Percentiles rank a stretch among this genome's conserved stretches.
phyloP scores from a whole-genome alignment of 768 basidiomycete species.

The Trametes cinnabarina region DNA sequence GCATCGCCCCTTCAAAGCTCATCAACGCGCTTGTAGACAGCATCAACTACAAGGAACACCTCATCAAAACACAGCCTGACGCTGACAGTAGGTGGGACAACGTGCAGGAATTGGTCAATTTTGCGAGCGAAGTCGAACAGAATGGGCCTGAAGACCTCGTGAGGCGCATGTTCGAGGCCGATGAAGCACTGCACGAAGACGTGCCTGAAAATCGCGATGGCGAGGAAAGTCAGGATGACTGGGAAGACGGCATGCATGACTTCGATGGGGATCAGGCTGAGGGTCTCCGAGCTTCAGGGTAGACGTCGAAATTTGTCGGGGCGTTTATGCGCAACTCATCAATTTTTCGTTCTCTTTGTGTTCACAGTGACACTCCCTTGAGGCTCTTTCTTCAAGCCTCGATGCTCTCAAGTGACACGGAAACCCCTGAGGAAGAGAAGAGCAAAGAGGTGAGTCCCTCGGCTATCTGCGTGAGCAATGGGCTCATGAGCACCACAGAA shows the following conservation, averaged over 20 bases:
- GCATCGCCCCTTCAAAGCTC: slow-evolving; percentile 58
- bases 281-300: background rate
- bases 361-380: slow-evolving; percentile 47
- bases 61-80: slow-evolving; percentile 71
- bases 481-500: slow-evolving; percentile 42
- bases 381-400: slow-evolving; percentile 75
- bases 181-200: background rate
- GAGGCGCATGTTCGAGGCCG: slow-evolving; percentile 11
- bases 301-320: background rate
- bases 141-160: slow-evolving; percentile 25
- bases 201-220: background rate
- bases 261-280: slow-evolving; percentile 9
- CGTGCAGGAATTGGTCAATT: slow-evolving; percentile 79
- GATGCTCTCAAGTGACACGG: slow-evolving; percentile 79
- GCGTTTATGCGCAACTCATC: too few relatives aligned
- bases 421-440: slow-evolving; percentile 54
- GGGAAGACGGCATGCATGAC: slow-evolving; percentile 11
- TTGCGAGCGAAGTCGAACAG: slow-evolving; percentile 57
- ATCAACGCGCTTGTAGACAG: slow-evolving; percentile 56
- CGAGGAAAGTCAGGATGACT: slow-evolving; percentile 13
- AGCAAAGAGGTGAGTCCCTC: slow-evolving; percentile 40
- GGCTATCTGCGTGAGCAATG: background rate
- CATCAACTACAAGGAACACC: slow-evolving; percentile 63
- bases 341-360: too few relatives aligned
- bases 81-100: slow-evolving; percentile 83